These are phyloP conservation scores for Suillus tomentosus DNA, from an alignment of 768 basidiomycete genomes.

Conservation along the genomic window DNA sequence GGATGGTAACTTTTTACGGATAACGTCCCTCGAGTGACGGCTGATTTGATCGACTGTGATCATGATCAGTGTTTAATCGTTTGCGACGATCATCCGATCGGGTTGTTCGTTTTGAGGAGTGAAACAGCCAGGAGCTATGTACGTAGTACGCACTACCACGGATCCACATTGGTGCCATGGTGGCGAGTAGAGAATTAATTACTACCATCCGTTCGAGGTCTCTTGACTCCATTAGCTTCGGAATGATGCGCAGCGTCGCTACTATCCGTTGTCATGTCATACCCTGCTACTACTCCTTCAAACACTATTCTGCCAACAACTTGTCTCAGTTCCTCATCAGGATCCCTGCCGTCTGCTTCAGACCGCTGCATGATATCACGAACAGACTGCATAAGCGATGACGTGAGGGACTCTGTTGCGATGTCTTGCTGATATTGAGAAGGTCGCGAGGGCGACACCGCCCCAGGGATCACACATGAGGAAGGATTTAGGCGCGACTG, in stretches of 20 bases:
- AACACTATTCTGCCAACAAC: conserved; percentile 66
- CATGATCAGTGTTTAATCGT: conserved; percentile 33
- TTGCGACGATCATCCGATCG: conserved; percentile 19
- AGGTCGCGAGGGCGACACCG: conserved; percentile 33
- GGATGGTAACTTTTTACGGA: conserved; percentile 16
- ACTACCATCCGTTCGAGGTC: conserved; percentile 28
- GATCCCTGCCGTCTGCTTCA: conserved; percentile 59
- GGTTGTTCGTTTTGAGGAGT: not conserved
- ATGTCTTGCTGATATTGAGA: conserved; percentile 71
- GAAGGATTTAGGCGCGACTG: conserved; percentile 37
- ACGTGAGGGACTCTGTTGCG: conserved; percentile 71
- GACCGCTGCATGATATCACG: conserved; percentile 67
- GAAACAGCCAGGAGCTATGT: not conserved
- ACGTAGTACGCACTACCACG: not conserved
- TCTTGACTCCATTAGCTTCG: conserved; percentile 20
- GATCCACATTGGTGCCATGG: not conserved
- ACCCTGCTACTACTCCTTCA: conserved; percentile 65
- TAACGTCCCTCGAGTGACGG: conserved; percentile 24
- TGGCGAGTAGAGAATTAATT: conserved; percentile 4
- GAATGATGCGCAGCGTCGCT: conserved; percentile 10
- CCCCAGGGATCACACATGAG: conserved; percentile 13
- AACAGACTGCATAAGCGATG: conserved; percentile 63
- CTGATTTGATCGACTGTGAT: conserved; percentile 34
- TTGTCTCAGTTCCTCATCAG: conserved; percentile 63
- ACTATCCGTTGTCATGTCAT: conserved; percentile 43